phyloP scores from a whole-genome alignment of 352 stramenopile species.

The Pythium apleroticum region DNA sequence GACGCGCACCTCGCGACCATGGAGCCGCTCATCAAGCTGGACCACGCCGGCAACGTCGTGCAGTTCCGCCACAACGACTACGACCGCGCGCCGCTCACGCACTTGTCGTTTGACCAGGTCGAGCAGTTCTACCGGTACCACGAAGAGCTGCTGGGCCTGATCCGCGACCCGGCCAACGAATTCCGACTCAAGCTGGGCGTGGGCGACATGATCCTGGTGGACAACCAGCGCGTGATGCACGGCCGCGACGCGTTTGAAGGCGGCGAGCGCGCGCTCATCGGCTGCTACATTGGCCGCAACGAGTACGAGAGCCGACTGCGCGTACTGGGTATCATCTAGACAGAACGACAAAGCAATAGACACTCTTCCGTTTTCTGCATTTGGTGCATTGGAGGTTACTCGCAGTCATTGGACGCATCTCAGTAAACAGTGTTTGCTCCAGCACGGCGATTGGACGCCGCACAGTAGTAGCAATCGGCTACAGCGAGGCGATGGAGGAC shows the following conservation, averaged over 20 bases:
- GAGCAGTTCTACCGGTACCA: constrained; percentile 75
- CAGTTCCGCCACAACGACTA: constrained; percentile 90
- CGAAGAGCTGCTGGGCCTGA: constrained; percentile 59
- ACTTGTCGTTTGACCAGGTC: constrained; percentile 73
- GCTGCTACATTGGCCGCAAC: constrained; percentile 86
- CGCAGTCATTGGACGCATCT: too few species aligned
- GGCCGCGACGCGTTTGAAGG: constrained; percentile 77
- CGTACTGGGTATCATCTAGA: constrained; percentile 74
- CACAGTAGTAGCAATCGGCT: too few species aligned
- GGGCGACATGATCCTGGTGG: constrained; percentile 83
- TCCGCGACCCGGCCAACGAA: constrained; percentile 66
- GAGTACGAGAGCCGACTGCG: constrained; percentile 87
- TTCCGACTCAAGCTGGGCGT: constrained; percentile 63
- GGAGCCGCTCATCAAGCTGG: constrained; percentile 77
- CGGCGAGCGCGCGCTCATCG: constrained; percentile 76
- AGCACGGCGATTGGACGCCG: too few species aligned
- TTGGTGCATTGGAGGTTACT: too few species aligned
- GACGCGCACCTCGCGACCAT: constrained; percentile 76
- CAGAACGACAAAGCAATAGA: constrained; percentile 1
- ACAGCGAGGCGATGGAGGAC: too few species aligned
- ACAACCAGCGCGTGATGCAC: constrained; percentile 89
- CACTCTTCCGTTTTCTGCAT: too few species aligned
- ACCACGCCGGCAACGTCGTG: constrained; percentile 69
- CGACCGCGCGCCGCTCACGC: constrained; percentile 79
- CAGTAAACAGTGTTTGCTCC: too few species aligned